Base-by-base conservation (phyloP, 306 rosid species). In the Crataegus laevigata region DNA sequence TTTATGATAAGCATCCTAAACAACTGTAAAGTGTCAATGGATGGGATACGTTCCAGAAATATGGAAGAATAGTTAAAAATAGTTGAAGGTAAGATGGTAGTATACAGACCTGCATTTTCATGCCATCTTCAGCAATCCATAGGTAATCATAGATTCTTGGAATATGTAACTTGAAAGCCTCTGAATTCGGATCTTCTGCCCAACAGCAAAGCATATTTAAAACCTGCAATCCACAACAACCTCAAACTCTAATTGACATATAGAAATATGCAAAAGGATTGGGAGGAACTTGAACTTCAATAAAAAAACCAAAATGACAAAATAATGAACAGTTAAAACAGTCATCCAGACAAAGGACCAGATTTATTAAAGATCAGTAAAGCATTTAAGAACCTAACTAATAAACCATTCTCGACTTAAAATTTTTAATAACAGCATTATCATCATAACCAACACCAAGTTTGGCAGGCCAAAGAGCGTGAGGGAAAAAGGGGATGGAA, bases 71-170 rank as follows among this genome's bases (percentile, higher is more conserved):
- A 14, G 4, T 21, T 19, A n/a, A 34, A 61, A 63, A 36, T 11
- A 24, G 52, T 65, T 42, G 1, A 9, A 34, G 30, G 28, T 11
- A 32, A 29, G 24, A 74, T 17, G 47, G 38, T 15, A 76, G 29
- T 11, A 68, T 66, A 69, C 63, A 55, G 26, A 91, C 97, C 96
- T 93, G 94, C 93, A 93, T 89, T 85, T 91, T 93, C 96, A 93
- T 91, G 82, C 97, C 98, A 78, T 91, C 98, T 83, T 93, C 98
- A 82, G 94, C 96, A 80, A 91, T 55, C 98, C 98, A 93, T 62
- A 93, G 79, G 79, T 84, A 91, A 82, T 93, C 98, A 76, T 85
- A 30, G 78, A 93, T 68, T 81, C 98, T 87, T 47, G 98, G 96
- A 82, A 89, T 88, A 86, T 93, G 98, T 83, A 87, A 76, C 83